Conservation (phyloP, 2,329 filamentous ascomycete genomes). For the Zymoseptoria crescenta region DNA sequence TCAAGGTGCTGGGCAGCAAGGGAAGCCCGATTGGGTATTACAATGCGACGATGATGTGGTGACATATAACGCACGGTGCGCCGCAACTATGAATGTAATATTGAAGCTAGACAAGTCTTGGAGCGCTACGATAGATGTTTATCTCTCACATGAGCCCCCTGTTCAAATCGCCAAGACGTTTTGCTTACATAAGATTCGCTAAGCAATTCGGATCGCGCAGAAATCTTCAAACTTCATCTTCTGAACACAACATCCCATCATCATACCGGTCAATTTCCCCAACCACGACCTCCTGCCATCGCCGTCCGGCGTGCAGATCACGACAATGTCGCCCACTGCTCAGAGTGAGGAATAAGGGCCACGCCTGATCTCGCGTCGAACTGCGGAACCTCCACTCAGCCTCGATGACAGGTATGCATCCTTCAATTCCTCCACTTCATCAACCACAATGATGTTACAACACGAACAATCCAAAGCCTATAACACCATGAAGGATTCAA, state of each 20-base stretch:
- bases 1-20: constrained; percentile 13
- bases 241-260: background rate
- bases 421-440: background rate
- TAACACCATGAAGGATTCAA: constrained; percentile 45
- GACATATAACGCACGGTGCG: background rate
- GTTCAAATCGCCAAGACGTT: background rate
- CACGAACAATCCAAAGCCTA: constrained; percentile 55
- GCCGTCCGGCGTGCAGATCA: background rate
- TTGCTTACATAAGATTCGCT: background rate
- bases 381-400: background rate
- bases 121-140: no score
- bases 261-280: background rate
- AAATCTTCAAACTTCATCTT: background rate
- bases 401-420: background rate
- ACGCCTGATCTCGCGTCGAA: background rate
- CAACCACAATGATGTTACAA: constrained; percentile 21
- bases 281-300: background rate
- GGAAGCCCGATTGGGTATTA: constrained; percentile 14
- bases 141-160: background rate
- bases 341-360: background rate
- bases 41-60: constrained; percentile 17
- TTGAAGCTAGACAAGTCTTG: no score
- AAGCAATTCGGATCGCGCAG: background rate
- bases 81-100: background rate
- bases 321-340: background rate